Evolutionary conservation across 1,139 yeast genomes (phyloP), one percentile per base, ranked within the genome.

Genomic region (Lodderomyces metapsilosis): DNA sequence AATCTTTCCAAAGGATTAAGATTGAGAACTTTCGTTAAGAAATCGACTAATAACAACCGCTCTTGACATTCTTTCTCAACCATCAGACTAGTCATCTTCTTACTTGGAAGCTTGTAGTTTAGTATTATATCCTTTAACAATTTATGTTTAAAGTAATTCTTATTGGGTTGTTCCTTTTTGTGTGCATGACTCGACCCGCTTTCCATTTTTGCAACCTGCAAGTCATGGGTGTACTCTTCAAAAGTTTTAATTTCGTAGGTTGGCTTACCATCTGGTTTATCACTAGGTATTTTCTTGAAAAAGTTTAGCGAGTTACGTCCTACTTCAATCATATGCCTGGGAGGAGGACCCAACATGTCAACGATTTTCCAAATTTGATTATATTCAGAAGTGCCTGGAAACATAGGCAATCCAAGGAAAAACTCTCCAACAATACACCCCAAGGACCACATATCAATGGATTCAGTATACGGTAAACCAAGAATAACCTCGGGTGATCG

Each of bases 381-480:
- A 62, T 84, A 92, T 61, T 92, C 98, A 0, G 96, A 87, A 4
- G 91, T 78, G 2, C 98, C 98, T 0, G 99, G 98, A 55, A 92
- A 89, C 54, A 92, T 74, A 1, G 99, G 99, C 43, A 92, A 71
- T 0, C 99, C 99, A 42, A 92, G 65, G 54, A 89, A 92, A 42
- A 92, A 67, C 59, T 92, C 99, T 1, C 96, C 97, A 27, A 91
- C 84, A 41, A 94, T 92, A 67, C 99, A 92, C 2, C 98, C 99
- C 36, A 92, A 69, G 2, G 98, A 89, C 99, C 99, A 92, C 91
- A 92, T 89, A 61, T 92, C 99, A 44, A 92, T 92, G 7, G 96
- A 82, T 16, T 95, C 82, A 0, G 96, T 86, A 54, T 85, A 86
- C 4, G 96, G 96, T 37, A 92, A 71, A 0, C 99, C 98, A 23